A percentile compares a stretch with the other conserved stretches of the same genome.
phyloP scores from a whole-genome alignment of 352 stramenopile genomes.

The Globisporangium recalcitrans region DNA sequence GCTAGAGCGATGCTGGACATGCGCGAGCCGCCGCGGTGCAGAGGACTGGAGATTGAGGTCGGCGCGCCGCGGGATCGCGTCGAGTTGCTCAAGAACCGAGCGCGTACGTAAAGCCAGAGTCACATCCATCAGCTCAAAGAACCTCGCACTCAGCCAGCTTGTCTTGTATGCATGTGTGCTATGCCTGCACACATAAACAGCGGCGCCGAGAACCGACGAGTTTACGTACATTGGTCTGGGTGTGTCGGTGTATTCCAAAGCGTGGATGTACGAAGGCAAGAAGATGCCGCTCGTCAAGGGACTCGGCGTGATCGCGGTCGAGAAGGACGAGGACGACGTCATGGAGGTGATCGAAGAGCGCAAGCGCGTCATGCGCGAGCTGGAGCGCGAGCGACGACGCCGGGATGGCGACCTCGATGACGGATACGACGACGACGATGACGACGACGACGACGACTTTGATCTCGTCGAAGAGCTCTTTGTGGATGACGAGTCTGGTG shows the following conservation, averaged over 20 bases:
- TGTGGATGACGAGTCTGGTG: constrained; percentile 20
- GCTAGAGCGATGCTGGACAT: constrained; percentile 44
- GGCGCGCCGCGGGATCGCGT: constrained; percentile 34
- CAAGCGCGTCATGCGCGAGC: constrained; percentile 61
- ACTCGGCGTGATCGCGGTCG: constrained; percentile 44
- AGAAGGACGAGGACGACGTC: constrained; percentile 39
- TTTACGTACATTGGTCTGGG: constrained; percentile 63
- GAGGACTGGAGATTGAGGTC: constrained; percentile 45
- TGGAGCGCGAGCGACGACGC: constrained; percentile 22
- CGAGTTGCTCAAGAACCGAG: constrained; percentile 38
- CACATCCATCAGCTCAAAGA: not conserved
- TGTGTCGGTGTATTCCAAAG: constrained; percentile 50
- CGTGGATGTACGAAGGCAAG: constrained; percentile 53
- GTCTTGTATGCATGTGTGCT: not conserved
- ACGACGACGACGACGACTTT: constrained; percentile 39
- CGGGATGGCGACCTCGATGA: constrained; percentile 15
- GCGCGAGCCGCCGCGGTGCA: constrained; percentile 44
- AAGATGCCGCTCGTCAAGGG: constrained; percentile 51
- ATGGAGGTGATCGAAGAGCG: constrained; percentile 62
- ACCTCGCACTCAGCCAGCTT: not conserved
- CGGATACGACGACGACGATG: constrained; percentile 16
- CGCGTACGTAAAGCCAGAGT: constrained; percentile 24
- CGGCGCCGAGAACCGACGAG: constrained; percentile 35
- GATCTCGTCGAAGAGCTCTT: constrained; percentile 22
- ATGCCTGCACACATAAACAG: constrained; percentile 15